These are phyloP conservation scores for Neofusicoccum cordaticola DNA, from an alignment of 2,329 filamentous ascomycete genomes.

Conservation along the genomic window DNA sequence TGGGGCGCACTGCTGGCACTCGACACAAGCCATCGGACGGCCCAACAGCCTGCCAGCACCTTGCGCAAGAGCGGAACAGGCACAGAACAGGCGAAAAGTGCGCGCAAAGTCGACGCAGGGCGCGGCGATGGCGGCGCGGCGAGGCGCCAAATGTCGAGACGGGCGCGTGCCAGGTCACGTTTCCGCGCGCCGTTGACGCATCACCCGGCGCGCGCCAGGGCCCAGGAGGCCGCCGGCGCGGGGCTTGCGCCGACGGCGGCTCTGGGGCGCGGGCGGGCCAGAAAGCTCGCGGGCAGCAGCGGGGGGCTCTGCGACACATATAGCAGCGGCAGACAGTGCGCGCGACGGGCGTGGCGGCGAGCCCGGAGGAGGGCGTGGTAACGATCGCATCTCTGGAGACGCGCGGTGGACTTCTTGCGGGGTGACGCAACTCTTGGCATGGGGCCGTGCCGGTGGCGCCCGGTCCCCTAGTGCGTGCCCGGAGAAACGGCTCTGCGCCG, in stretches of 20 bases:
- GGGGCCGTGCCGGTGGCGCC: neutral
- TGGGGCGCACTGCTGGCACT: conserved; percentile 17
- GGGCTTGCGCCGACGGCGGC: neutral
- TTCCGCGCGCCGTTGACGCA: conserved; percentile 10
- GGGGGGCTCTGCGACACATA: neutral
- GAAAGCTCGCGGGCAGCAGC: neutral
- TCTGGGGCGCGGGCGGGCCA: neutral
- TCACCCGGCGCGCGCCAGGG: conserved; percentile 2
- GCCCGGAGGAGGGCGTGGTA: neutral
- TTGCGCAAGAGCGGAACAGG: conserved; percentile 10
- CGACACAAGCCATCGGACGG: conserved; percentile 14
- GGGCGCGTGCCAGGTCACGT: conserved; percentile 6
- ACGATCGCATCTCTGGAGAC: conserved; percentile 7
- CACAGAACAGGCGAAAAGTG: conserved; percentile 8
- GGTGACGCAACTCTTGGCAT: neutral
- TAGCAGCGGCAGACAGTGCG: neutral
- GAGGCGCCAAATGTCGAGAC: neutral
- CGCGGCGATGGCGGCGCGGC: neutral
- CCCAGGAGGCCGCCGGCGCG: neutral
- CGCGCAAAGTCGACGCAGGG: neutral
- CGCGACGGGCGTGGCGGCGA: neutral
- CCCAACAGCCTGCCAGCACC: conserved; percentile 15
- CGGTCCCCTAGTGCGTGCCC: neutral
- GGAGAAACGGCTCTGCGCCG: too few relatives aligned
- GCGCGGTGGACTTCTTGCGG: neutral